Percentiles rank a stretch among this genome's conserved stretches.
These are phyloP conservation scores for Euphorbia pulcherrima DNA, from an alignment of 345 rosid species.

Conservation along the genomic window DNA sequence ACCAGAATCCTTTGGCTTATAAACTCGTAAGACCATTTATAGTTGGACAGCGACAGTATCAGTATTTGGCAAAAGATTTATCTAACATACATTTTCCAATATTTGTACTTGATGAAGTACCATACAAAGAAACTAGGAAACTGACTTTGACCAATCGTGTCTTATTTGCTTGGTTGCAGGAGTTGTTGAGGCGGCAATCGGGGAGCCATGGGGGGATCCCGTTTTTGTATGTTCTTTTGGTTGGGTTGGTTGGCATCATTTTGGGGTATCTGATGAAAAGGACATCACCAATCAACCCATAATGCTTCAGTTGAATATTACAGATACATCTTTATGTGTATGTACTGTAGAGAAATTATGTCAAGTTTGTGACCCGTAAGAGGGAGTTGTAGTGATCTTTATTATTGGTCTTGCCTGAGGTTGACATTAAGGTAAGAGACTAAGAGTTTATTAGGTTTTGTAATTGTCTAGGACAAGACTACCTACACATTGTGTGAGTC, in stretches of 20 bases:
- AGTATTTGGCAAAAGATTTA: background rate
- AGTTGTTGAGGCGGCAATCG: slow-evolving; percentile 44
- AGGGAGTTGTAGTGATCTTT: slow-evolving; percentile 9
- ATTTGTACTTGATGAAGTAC: background rate
- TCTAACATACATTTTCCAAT: background rate
- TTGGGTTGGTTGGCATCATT: slow-evolving; percentile 65
- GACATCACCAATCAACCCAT: slow-evolving; percentile 31
- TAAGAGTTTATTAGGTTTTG: background rate
- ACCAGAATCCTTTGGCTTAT: background rate
- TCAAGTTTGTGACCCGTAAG: slow-evolving; percentile 22
- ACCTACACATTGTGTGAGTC: slow-evolving; percentile 1
- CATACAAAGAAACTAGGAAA: background rate
- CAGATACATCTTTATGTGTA: background rate
- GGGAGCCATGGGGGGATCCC: slow-evolving; percentile 42
- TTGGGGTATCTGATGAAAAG: slow-evolving; percentile 72
- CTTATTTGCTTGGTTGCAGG: slow-evolving; percentile 64
- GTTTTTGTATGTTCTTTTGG: slow-evolving; percentile 45
- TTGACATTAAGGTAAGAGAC: background rate
- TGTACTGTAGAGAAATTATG: slow-evolving; percentile 14
- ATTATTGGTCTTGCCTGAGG: background rate
- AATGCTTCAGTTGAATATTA: background rate
- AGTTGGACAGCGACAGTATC: background rate
- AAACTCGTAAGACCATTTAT: background rate
- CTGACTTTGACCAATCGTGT: background rate
- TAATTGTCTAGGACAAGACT: background rate